Base-by-base conservation (phyloP, 768 basidiomycete genomes). In the Astraeus odoratus region DNA sequence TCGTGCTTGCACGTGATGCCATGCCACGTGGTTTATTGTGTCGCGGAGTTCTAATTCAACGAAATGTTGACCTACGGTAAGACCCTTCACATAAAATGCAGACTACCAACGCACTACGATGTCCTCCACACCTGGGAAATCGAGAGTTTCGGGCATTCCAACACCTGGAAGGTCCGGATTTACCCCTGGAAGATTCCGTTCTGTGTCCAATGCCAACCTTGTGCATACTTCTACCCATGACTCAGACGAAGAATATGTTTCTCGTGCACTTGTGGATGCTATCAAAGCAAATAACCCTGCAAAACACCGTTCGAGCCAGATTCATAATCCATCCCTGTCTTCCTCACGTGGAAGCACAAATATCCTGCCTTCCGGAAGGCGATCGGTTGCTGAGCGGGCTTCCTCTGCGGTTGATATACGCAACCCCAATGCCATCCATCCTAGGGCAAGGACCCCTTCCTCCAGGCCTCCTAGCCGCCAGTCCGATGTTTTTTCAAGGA, bases 281-380 rank as follows among this genome's bases (percentile, higher is more conserved):
- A 78, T 90, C 60, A 83, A 75, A 58, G 77, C 85, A 43, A 87
- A 90, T 54, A 83, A 90, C 59, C 87, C 87, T 30, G 77, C 83
- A 15, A 75, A 77, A 34, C 86, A 89, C 60, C 77, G 81, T 42
- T 53, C 69, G 43, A 64, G 65, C 38, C 54, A 71, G 31, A 24
- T 59, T 49, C 70, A 63, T 51, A 71, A 63, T 51, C 37, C 57
- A 43, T 63, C 71, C 39, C 70, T 70, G 1, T 61, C 75, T 19
- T 75, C 78, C 10, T 67, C 79, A 36, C 78, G 78, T n/a, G 53
- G 50, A 18, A 53, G 57, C 5, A 13, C 49, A 24, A 69, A 68
- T 35, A 60, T 69, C 7, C 57, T 68, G 24, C 66, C 73, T 10
- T 67, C 68, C 33, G 69, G 71, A 13, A 62, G 71, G 46, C 66